phyloP scores from a whole-genome alignment of 257 asterid species.

The Penstemon barbatus region DNA sequence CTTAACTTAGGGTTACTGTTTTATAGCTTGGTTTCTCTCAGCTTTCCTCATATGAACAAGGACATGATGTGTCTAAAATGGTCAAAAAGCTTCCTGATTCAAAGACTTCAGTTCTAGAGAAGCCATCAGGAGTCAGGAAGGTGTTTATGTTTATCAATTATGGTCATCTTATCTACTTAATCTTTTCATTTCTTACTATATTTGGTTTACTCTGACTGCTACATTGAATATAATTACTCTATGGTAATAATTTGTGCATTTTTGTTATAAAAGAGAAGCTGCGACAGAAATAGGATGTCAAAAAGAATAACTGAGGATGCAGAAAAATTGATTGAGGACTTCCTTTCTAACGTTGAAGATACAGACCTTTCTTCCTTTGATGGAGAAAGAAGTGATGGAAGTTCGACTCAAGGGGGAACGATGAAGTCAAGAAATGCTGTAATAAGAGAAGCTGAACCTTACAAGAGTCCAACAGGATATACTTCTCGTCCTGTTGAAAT shows the following conservation, averaged over 20 bases:
- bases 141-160: constrained; percentile 32
- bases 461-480: constrained; percentile 48
- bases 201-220: not conserved
- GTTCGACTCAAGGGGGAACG: constrained; percentile 66
- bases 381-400: constrained; percentile 87
- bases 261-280: constrained; percentile 64
- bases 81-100: constrained; percentile 52
- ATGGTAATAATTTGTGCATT: not conserved
- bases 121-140: constrained; percentile 59
- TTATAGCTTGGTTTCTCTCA: constrained; percentile 10
- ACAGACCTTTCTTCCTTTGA: constrained; percentile 92
- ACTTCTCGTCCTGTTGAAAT: constrained; percentile 48
- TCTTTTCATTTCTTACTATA: not conserved
- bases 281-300: constrained; percentile 57
- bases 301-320: constrained; percentile 70
- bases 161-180: not conserved
- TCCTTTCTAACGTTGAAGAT: constrained; percentile 77
- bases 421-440: constrained; percentile 37
- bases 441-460: constrained; percentile 37
- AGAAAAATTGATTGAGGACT: constrained; percentile 77
- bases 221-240: not conserved
- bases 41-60: constrained; percentile 45
- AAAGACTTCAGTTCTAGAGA: constrained; percentile 46
- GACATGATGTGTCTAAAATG: constrained; percentile 48
- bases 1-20: constrained; percentile 7